Base-by-base conservation (phyloP, 352 stramenopile species). In the Phytophthora crassamura region DNA sequence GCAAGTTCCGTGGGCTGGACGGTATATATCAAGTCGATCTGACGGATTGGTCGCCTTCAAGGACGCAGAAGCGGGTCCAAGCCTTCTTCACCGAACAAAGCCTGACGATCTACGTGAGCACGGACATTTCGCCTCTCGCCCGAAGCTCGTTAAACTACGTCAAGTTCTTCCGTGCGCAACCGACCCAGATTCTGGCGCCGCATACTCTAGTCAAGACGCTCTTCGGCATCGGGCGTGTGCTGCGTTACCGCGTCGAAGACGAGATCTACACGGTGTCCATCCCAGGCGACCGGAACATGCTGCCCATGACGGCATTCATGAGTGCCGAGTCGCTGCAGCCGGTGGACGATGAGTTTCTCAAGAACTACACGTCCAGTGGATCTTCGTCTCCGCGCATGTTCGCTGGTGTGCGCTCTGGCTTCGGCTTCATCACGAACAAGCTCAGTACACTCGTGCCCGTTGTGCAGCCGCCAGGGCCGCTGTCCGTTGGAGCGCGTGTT, bases 1-100 rank as follows among this genome's bases (percentile, higher is more conserved):
- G 82, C 42, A 88, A 84, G 45, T 94, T 89, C 52, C 80, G 86
- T 15, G 72, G 73, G 1, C 63, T 85, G 8, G 85, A 93, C 56
- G 87, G 80, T n/a, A 91, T 95, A 22, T 95, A 95, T 68, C 58
- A 77, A n/a, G 75, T 95, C 2, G 84, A 95, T 51, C 70, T 95
- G 25, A 73, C 84, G 12, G 84, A 92, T 51, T 94, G 81, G 80
- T 75, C 50, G 39, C n/a, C 60, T 32, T 54, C 59, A 4, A 33
- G 35, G 16, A 58, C 60, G 6, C 54, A 81, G 51, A 82, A 82
- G 41, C 82, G 82, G 10, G 72, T 77, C 18, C 72, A 79, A 35
- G 82, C 73, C 2, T 93, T 77, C 36, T 80, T 92, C 2, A 52
- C 80, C 0, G 78, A 93, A 49, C 75, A 90, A 15, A 90, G 72